phyloP scores from a whole-genome alignment of 208 protist species.

The Trypanosoma scelopori region DNA sequence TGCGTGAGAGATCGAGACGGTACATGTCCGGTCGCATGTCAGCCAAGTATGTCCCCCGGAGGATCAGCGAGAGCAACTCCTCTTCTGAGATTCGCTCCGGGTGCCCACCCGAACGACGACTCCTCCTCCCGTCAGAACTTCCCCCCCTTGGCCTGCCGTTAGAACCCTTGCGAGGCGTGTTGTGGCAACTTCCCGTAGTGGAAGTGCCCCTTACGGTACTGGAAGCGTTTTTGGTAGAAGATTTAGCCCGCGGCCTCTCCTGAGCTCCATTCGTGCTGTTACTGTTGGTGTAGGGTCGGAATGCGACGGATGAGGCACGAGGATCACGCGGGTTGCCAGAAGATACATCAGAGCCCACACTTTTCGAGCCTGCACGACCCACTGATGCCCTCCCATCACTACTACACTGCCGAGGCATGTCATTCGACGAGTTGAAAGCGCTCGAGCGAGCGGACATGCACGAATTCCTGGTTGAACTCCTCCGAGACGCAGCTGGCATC shows the following conservation, averaged over 20 bases:
- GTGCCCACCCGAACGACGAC: neutral
- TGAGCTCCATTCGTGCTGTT: neutral
- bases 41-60: neutral
- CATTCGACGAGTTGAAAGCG: neutral
- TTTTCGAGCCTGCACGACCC: neutral
- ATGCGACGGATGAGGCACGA: too few relatives aligned
- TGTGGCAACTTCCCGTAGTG: neutral
- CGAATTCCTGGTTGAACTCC: neutral
- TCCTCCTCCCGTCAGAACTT: neutral
- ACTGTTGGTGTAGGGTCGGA: neutral
- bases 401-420: neutral
- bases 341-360: neutral
- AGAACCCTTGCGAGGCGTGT: neutral
- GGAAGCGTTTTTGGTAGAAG: neutral
- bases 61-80: conserved; percentile 14
- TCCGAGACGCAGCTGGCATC: neutral
- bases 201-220: neutral
- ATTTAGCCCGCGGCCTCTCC: neutral
- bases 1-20: conserved; percentile 19
- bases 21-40: conserved; percentile 17
- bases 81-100: neutral
- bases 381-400: neutral
- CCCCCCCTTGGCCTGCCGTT: neutral
- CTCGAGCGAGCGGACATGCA: neutral
- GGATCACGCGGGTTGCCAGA: neutral